Conservation (phyloP, 176 grass and related monocot species). For the Tuctoria greenei region DNA sequence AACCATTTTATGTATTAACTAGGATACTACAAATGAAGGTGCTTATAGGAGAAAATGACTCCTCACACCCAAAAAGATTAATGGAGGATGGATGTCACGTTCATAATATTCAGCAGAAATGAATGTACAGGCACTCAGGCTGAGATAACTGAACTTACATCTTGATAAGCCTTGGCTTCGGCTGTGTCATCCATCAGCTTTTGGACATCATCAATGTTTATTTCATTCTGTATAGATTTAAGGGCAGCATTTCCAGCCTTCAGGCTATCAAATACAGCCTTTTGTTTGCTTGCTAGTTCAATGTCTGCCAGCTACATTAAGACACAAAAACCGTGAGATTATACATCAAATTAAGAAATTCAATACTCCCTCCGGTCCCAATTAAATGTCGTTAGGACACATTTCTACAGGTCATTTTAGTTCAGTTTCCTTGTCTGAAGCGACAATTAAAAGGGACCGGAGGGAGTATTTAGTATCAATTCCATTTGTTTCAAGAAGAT, state of each 20-base stretch:
- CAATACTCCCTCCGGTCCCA: too few relatives aligned
- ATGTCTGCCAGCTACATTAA: slow-evolving; percentile 85
- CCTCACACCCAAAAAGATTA: not conserved
- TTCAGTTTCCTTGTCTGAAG: too few relatives aligned
- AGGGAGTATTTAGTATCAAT: not conserved
- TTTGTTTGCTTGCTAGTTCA: slow-evolving; percentile 93
- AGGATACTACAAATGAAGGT: slow-evolving; percentile 5
- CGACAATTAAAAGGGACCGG: too few relatives aligned
- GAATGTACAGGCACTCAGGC: slow-evolving; percentile 14
- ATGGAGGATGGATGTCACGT: slow-evolving; percentile 11
- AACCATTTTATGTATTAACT: slow-evolving; percentile 10
- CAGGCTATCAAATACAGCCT: slow-evolving; percentile 93
- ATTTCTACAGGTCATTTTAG: too few relatives aligned
- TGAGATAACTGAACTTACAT: slow-evolving; percentile 58
- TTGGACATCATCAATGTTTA: slow-evolving; percentile 95
- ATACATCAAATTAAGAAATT: slow-evolving; percentile 19
- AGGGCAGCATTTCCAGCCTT: slow-evolving; percentile 86
- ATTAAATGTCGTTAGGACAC: too few relatives aligned
- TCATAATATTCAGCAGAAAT: slow-evolving; percentile 3
- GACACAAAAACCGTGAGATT: not conserved
- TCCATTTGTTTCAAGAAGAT: slow-evolving; percentile 16
- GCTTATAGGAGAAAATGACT: not conserved
- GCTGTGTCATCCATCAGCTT: slow-evolving; percentile 98
- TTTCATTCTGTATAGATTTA: slow-evolving; percentile 97
- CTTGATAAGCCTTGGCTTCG: slow-evolving; percentile 97